Conservation (phyloP, 805 yeast species). For the Schwanniomyces vanrijiae region DNA sequence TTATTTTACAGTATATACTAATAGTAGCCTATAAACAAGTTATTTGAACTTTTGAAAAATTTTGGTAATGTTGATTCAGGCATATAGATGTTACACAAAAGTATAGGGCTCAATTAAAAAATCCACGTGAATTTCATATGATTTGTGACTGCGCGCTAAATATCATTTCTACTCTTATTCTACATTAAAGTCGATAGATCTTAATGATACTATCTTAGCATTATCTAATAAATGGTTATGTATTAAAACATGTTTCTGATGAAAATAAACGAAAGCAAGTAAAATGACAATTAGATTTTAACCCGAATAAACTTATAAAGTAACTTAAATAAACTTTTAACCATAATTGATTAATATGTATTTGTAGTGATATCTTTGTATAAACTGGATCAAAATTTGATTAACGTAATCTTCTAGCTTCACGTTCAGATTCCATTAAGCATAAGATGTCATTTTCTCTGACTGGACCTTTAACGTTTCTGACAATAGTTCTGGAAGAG, state of each 20-base stretch:
- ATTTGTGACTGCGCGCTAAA: background rate
- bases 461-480: conserved; percentile 53
- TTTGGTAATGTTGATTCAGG: background rate
- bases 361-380: background rate
- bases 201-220: background rate
- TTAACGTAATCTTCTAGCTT: conserved; percentile 91
- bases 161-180: background rate
- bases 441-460: conserved; percentile 70
- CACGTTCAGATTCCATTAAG: conserved; percentile 99
- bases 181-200: background rate
- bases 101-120: background rate
- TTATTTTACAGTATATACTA: background rate
- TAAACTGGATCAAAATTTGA: conserved; percentile 3
- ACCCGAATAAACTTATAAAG: background rate
- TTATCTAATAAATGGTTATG: conserved; percentile 4
- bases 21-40: background rate
- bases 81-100: conserved; percentile 3
- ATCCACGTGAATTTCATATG: background rate
- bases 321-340: conserved; percentile 3
- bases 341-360: conserved; percentile 2
- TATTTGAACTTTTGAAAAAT: background rate
- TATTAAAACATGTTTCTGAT: conserved; percentile 3
- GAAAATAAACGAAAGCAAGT: conserved; percentile 4
- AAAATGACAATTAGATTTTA: conserved; percentile 5
- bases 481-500: conserved; percentile 48